phyloP scores from a whole-genome alignment of 305 asterid genomes.

The Solanum hybrid region DNA sequence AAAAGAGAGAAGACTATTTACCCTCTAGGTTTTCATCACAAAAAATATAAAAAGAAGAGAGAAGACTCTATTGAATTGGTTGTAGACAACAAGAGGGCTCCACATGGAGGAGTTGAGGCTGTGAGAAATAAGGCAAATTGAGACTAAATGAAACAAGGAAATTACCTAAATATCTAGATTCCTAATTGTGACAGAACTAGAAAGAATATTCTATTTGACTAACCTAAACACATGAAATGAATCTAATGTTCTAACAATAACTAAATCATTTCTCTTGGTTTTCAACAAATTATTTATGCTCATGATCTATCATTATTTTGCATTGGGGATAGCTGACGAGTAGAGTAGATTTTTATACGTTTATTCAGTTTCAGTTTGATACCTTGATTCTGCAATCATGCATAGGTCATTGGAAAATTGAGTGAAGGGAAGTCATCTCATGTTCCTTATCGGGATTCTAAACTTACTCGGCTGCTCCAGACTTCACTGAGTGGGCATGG shows the following conservation, averaged over 20 bases:
- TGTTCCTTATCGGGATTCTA: constrained; percentile 96
- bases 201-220: background rate
- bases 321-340: background rate
- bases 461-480: constrained; percentile 91
- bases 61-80: background rate
- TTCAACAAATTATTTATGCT: background rate
- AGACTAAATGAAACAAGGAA: background rate
- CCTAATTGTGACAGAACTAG: background rate
- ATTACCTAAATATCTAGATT: background rate
- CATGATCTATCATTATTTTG: background rate
- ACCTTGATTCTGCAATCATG: constrained; percentile 13
- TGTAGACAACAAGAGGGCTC: background rate
- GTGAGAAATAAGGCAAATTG: background rate
- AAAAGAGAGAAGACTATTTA: background rate
- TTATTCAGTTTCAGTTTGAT: constrained; percentile 7
- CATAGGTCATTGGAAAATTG: constrained; percentile 92
- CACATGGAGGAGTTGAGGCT: background rate
- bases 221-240: background rate
- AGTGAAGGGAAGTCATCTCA: constrained; percentile 97
- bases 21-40: background rate
- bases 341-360: background rate
- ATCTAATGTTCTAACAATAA: background rate
- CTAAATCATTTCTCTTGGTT: constrained; percentile 1
- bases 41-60: background rate
- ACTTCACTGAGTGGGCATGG: constrained; percentile 96